Conservation (phyloP, 1,284 basidiomycete genomes). For the Hemileia vastatrix region DNA sequence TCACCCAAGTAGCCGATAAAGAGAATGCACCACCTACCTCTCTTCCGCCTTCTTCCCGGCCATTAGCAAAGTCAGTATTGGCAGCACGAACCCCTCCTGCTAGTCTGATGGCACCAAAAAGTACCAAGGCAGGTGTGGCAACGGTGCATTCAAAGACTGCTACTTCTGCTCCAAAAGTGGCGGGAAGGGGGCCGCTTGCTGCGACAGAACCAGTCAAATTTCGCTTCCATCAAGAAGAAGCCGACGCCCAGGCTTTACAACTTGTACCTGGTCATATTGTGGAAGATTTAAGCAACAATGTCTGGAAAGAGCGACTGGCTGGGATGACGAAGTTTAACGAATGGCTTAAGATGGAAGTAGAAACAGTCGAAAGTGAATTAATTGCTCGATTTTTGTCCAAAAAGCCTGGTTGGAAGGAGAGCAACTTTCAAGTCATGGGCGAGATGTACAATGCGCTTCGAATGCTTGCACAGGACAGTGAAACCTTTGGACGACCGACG, state of each 20-base stretch:
- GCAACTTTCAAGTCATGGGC: constrained; percentile 92
- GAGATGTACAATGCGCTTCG: constrained; percentile 71
- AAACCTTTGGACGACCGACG: constrained; percentile 74
- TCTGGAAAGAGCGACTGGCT: constrained; percentile 86
- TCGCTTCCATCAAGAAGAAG: constrained; percentile 82
- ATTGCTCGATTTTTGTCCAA: constrained; percentile 80
- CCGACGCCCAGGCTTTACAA: constrained; percentile 66
- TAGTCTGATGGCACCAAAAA: too few species aligned
- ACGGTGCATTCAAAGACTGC: too few species aligned
- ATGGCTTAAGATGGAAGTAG: constrained; percentile 70
- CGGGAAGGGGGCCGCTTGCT: constrained; percentile 49
- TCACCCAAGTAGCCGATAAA: too few species aligned
- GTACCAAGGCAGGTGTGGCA: constrained; percentile 45
- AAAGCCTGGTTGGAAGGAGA: constrained; percentile 86
- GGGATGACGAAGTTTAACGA: constrained; percentile 72
- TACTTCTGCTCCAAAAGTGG: constrained; percentile 38
- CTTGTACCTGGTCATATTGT: constrained; percentile 64
- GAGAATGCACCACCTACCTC: too few species aligned
- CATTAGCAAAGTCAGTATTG: too few species aligned
- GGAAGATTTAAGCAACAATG: constrained; percentile 65
- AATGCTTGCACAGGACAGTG: constrained; percentile 65
- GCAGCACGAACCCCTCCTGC: too few species aligned
- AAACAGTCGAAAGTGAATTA: constrained; percentile 72
- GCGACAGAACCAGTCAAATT: constrained; percentile 75
- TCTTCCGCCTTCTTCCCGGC: too few species aligned